These are phyloP conservation scores for Ogataea hybrid DNA, from an alignment of 1,139 yeast genomes.

Conservation along the genomic window DNA sequence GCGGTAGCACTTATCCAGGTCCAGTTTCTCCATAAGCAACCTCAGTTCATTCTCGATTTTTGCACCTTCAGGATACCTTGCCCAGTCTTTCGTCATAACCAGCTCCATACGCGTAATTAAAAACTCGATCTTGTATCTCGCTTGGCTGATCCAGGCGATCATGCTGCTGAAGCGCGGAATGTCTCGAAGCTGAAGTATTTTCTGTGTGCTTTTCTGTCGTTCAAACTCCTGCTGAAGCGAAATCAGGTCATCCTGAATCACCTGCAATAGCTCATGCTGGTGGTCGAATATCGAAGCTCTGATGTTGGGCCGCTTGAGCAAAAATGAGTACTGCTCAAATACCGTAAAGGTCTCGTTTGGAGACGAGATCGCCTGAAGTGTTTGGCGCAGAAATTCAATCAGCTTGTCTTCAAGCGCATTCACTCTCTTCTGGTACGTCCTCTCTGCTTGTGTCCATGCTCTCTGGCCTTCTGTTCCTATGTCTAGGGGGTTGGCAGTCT, in stretches of 20 bases:
- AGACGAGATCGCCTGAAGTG: conserved; percentile 39
- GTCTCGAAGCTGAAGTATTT: conserved; percentile 39
- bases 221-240: conserved; percentile 41
- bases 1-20: conserved; percentile 42
- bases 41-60: conserved; percentile 53
- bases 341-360: conserved; percentile 51
- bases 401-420: conserved; percentile 45
- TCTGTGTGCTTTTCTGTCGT: conserved; percentile 34
- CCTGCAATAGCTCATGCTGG: conserved; percentile 46
- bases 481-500: conserved; percentile 39
- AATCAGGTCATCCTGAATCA: conserved; percentile 46
- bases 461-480: conserved; percentile 33
- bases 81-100: conserved; percentile 75
- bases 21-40: conserved; percentile 44
- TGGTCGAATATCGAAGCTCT: conserved; percentile 55
- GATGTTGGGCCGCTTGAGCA: conserved; percentile 49
- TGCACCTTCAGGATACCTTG: conserved; percentile 68
- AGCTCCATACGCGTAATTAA: conserved; percentile 44
- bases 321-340: conserved; percentile 45
- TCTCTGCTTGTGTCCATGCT: conserved; percentile 42
- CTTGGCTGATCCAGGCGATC: conserved; percentile 50
- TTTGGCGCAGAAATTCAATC: conserved; percentile 38
- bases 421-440: conserved; percentile 41
- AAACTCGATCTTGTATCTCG: conserved; percentile 41
- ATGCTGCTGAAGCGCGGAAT: conserved; percentile 48